These are phyloP conservation scores for Gautieria morchelliformis DNA, from an alignment of 768 basidiomycete genomes.

Conservation along the genomic window DNA sequence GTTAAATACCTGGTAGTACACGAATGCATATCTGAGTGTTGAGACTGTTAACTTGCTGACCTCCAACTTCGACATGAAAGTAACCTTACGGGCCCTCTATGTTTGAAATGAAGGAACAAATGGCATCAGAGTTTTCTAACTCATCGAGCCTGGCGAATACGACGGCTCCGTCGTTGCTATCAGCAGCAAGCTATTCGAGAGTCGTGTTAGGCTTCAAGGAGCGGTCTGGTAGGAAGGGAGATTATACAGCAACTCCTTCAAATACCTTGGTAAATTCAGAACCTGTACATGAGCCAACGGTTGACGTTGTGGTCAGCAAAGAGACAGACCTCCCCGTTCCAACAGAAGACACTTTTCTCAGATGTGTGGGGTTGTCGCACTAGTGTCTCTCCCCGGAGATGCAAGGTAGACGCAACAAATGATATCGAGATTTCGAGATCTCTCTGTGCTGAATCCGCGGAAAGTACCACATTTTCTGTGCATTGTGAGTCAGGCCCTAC, in stretches of 20 bases:
- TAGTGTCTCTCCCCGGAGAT: conserved; percentile 48
- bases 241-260: conserved; percentile 61
- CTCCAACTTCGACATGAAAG: background rate
- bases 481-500: conserved; percentile 64
- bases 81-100: conserved; percentile 76
- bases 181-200: conserved; percentile 34
- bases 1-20: conserved; percentile 51
- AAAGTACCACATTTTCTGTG: conserved; percentile 16
- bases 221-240: background rate
- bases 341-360: conserved; percentile 58
- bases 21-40: conserved; percentile 60
- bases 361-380: conserved; percentile 61
- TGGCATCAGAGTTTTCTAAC: conserved; percentile 23
- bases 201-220: background rate
- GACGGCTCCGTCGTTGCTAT: conserved; percentile 68
- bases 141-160: conserved; percentile 28
- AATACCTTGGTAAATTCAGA: conserved; percentile 42
- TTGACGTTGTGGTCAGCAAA: background rate
- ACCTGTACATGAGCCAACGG: conserved; percentile 1
- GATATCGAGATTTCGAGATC: conserved; percentile 24
- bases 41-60: background rate
- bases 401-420: conserved; percentile 70
- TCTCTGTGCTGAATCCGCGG: background rate
- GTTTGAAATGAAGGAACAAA: conserved; percentile 41
- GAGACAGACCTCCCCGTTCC: conserved; percentile 70